Base-by-base conservation (phyloP, 2,329 filamentous ascomycete genomes). In the Fusarium pininemorale region DNA sequence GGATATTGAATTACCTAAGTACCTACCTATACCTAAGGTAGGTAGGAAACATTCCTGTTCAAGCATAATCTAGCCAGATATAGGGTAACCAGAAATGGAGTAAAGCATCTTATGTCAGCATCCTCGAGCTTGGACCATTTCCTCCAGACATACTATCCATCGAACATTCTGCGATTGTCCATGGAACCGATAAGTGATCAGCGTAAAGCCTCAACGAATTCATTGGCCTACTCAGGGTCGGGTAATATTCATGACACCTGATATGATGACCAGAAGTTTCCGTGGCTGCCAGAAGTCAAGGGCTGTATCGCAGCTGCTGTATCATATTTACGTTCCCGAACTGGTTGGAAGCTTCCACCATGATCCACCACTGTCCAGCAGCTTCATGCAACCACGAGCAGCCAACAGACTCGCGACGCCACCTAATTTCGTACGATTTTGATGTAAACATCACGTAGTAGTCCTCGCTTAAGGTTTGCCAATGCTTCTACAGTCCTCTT, bases 321-420 rank as follows among this genome's bases (percentile, higher is more conserved):
- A 14, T 47, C 22, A n/a, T 24, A 18, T 24, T 24, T 20, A 24
- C 26, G 24, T n/a, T 37, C 26, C 26, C 30, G 63, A 59, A 69
- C 47, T 35, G 56, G 42, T 57, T 72, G 63, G 74, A 75, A 75
- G 35, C 47, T 77, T 79, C 77, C 24, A 78, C 63, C 42, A 37
- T 38, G 12, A 47, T 79, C 78, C 60, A 75, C 60, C 44, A 39
- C 42, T 30, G 39, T 79, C 78, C 60, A 75, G 63, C 66, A 69
- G 22, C 39, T 70, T 63, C 77, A 35, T 42, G 70, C 45, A 63
- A 66, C 61, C 66, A 38, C 73, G 35, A 56, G 69, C 41, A 58
- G 15, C 50, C 63, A 60, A 66, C 44, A 59, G 47, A 50, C 35
- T 48, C 41, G 26, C 16, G 38, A 59, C 56, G 37, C 35, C 24